Percentiles rank a stretch among this genome's conserved stretches.
Evolutionary conservation across 306 rosid genomes (phyloP).

Genomic region (Acacia acuminata): DNA sequence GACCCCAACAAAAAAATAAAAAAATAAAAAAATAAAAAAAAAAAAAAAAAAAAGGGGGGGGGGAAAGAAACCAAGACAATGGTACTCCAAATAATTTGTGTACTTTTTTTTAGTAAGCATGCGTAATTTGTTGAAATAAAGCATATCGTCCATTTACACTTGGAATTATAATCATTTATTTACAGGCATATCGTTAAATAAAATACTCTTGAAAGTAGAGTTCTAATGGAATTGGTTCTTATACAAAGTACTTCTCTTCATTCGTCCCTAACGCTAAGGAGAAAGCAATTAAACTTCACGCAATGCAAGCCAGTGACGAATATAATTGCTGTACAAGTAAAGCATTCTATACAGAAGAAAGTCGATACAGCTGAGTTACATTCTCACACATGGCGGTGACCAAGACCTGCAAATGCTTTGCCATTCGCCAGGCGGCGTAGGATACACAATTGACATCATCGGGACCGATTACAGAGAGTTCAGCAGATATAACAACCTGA

Average conservation of each 20-base stretch:
- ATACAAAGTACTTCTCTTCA: neutral
- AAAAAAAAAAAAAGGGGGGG: too few species aligned
- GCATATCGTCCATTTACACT: neutral
- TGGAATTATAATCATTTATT: neutral
- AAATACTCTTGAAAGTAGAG: neutral
- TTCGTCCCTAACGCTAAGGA: neutral
- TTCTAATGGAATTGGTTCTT: neutral
- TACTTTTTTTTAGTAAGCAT: neutral
- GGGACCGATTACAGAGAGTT: neutral
- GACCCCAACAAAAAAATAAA: too few species aligned
- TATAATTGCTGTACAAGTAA: conserved; percentile 25
- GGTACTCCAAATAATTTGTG: neutral
- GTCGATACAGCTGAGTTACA: conserved; percentile 17
- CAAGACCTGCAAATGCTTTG: conserved; percentile 15
- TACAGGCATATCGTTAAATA: neutral
- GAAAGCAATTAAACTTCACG: neutral
- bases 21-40: neutral
- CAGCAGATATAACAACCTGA: conserved; percentile 8
- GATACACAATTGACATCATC: conserved; percentile 7
- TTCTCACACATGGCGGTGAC: neutral
- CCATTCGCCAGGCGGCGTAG: conserved; percentile 1
- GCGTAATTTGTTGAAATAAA: neutral
- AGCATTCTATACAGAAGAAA: conserved; percentile 26
- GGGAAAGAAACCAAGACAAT: too few species aligned
- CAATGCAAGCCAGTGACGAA: neutral